Evolutionary conservation across 1,284 basidiomycete genomes (phyloP).

Genomic region (Boletus sp.): DNA sequence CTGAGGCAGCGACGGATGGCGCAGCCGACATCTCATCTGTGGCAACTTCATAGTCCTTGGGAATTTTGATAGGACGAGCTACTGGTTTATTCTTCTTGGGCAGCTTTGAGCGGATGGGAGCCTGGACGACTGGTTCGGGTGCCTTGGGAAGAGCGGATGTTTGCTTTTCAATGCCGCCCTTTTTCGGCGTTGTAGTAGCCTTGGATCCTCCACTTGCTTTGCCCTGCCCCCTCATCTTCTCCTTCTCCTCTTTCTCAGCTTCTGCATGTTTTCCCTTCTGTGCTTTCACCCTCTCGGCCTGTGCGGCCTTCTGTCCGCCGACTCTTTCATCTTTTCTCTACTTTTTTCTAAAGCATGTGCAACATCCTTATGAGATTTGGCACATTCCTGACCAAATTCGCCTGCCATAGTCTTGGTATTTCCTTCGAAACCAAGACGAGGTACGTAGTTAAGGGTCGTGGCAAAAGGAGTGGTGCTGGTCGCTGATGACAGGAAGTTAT

Average conservation of each 20-base stretch:
- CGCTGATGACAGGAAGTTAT: no score
- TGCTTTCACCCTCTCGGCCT: conserved; percentile 35
- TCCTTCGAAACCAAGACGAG: no score
- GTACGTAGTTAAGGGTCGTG: no score
- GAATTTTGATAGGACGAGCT: conserved; percentile 54
- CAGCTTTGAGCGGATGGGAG: conserved; percentile 71
- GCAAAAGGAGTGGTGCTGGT: no score
- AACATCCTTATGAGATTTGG: no score
- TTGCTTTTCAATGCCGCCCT: conserved; percentile 21
- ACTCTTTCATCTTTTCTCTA: conserved; percentile 37
- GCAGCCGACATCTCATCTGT: conserved; percentile 42
- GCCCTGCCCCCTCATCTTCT: conserved; percentile 29
- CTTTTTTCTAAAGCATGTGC: conserved; percentile 39
- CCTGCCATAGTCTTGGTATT: no score
- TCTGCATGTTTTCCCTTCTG: conserved; percentile 32
- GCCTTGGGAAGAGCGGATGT: conserved; percentile 18
- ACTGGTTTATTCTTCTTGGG: conserved; percentile 74
- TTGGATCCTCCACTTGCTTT: conserved; percentile 35
- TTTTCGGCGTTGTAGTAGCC: conserved; percentile 21
- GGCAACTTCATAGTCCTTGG: conserved; percentile 53
- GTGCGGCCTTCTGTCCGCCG: conserved; percentile 33
- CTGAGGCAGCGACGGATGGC: conserved; percentile 45
- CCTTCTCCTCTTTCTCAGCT: conserved; percentile 35
- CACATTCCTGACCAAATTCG: no score
- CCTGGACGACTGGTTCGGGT: conserved; percentile 46